Evolutionary conservation across 352 stramenopile species (phyloP).

Genomic region (Globisporangium alternatum): DNA sequence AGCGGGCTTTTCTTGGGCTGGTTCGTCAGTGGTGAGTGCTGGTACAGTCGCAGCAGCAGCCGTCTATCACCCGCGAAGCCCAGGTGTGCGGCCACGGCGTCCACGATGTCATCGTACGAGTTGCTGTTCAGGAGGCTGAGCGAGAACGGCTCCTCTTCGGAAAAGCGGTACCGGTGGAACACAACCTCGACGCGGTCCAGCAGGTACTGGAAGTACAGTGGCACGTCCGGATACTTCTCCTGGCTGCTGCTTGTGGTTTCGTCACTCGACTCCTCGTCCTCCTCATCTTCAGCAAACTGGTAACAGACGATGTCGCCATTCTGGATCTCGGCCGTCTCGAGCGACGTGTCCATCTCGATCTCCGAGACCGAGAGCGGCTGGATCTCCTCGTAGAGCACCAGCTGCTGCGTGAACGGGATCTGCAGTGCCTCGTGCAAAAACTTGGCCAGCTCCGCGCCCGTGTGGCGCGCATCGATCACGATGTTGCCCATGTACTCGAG

Average conservation of each 20-base stretch:
- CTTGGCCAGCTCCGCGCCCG: conserved; percentile 46
- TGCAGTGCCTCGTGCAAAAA: conserved; percentile 50
- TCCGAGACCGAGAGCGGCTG: conserved; percentile 56
- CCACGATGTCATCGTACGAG: conserved; percentile 72
- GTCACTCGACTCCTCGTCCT: conserved; percentile 20
- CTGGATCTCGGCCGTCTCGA: conserved; percentile 67
- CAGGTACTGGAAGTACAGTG: conserved; percentile 80
- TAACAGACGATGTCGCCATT: conserved; percentile 85
- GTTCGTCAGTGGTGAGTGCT: conserved; percentile 68
- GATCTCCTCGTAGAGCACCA: conserved; percentile 77
- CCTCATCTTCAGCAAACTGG: conserved; percentile 48
- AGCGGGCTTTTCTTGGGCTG: conserved; percentile 66
- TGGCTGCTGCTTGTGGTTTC: conserved; percentile 18
- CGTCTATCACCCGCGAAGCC: conserved; percentile 36
- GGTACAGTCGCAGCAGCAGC: conserved; percentile 74
- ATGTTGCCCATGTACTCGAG: conserved; percentile 82
- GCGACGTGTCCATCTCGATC: conserved; percentile 47
- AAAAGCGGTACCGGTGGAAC: conserved; percentile 53
- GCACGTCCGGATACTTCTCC: conserved; percentile 68
- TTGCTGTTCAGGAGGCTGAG: conserved; percentile 66
- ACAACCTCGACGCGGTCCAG: conserved; percentile 76
- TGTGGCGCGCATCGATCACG: conserved; percentile 59
- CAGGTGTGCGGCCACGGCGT: conserved; percentile 45
- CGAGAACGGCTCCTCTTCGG: conserved; percentile 45
- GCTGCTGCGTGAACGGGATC: conserved; percentile 44